Evolutionary conservation across 148 eudicot genomes (phyloP).

Genomic region (Rhododendron ferrugineum): DNA sequence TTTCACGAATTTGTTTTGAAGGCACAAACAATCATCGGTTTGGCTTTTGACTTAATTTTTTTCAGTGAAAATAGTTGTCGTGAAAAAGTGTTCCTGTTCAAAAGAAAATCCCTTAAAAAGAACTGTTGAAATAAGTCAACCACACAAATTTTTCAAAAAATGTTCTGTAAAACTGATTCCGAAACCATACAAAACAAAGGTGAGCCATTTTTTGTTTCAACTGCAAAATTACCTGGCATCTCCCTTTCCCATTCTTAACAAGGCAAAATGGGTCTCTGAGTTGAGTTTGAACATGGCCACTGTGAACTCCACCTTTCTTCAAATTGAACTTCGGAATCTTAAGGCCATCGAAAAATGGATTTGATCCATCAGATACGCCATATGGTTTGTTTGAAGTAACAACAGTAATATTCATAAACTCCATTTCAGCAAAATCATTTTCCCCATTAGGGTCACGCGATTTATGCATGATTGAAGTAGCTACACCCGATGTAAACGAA

Average conservation of each 20-base stretch:
- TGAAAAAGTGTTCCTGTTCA: not conserved
- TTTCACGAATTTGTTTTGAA: not conserved
- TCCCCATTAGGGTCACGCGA: constrained; percentile 33
- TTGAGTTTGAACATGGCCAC: constrained; percentile 79
- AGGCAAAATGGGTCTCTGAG: constrained; percentile 82
- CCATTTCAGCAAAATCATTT: constrained; percentile 80
- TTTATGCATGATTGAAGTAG: constrained; percentile 72
- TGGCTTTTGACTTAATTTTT: not conserved
- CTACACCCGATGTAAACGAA: constrained; percentile 69
- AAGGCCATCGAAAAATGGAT: constrained; percentile 62
- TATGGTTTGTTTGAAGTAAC: constrained; percentile 79
- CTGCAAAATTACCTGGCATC: constrained; percentile 49
- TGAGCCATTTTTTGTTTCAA: not conserved
- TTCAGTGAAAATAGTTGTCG: not conserved
- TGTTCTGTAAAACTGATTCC: not conserved
- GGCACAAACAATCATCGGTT: not conserved
- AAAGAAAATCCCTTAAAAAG: not conserved
- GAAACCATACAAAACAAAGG: not conserved
- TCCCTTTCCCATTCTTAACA: constrained; percentile 48
- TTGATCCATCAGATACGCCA: constrained; percentile 79
- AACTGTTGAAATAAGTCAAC: not conserved
- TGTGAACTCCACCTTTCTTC: constrained; percentile 58
- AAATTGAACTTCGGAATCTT: constrained; percentile 47
- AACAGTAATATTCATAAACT: constrained; percentile 73
- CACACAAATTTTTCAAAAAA: not conserved